Conservation (phyloP, 2,329 filamentous ascomycete species). For the Xylogone sp. region DNA sequence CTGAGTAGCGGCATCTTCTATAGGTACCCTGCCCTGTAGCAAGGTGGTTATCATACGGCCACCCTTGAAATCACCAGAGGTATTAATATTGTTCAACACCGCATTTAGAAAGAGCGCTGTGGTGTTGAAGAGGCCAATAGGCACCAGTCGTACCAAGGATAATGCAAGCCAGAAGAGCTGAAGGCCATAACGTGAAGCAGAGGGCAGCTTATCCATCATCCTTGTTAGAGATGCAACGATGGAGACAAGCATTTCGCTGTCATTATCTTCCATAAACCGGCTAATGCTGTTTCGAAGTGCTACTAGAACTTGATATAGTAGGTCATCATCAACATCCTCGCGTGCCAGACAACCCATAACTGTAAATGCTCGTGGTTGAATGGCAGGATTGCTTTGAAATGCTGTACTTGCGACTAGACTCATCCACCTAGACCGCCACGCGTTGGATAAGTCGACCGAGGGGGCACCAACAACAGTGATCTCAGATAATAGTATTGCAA, state of each 20-base stretch:
- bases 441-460: conserved; percentile 61
- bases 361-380: conserved; percentile 65
- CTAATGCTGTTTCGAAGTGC: conserved; percentile 61
- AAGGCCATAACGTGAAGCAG: conserved; percentile 62
- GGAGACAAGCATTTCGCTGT: conserved; percentile 64
- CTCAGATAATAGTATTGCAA: conserved; percentile 60
- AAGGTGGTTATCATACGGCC: conserved; percentile 57
- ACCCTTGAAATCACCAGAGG: conserved; percentile 54
- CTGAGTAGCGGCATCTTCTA: conserved; percentile 58
- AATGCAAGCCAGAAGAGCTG: conserved; percentile 70
- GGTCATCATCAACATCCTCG: conserved; percentile 69
- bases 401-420: conserved; percentile 68
- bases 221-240: conserved; percentile 65
- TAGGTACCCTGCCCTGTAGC: conserved; percentile 54
- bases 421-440: conserved; percentile 71
- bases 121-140: conserved; percentile 60
- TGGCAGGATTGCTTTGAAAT: conserved; percentile 69
- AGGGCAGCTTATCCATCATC: conserved; percentile 67
- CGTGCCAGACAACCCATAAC: conserved; percentile 68
- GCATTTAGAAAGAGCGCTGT: conserved; percentile 62
- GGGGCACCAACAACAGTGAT: conserved; percentile 61
- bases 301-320: conserved; percentile 68
- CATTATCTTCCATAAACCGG: conserved; percentile 61
- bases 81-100: conserved; percentile 60
- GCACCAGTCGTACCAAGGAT: conserved; percentile 61